A percentile compares a stretch with the other conserved stretches of the same genome.
Evolutionary conservation across 306 rosid species (phyloP).

Genomic region (Prosopis cineraria): DNA sequence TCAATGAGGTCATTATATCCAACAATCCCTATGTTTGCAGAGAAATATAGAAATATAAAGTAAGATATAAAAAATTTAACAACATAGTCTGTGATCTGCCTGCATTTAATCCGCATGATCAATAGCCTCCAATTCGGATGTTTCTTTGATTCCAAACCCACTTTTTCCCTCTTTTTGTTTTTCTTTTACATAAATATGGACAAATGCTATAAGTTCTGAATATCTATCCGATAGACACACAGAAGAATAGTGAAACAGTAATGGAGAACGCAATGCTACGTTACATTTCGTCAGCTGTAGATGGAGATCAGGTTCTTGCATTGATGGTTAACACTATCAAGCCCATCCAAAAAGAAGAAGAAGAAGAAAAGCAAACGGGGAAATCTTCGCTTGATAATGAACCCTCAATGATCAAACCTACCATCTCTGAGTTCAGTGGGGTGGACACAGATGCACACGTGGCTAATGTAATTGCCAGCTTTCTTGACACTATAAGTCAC

Average conservation of each 20-base stretch:
- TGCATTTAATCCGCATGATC: background rate
- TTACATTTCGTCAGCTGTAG: background rate
- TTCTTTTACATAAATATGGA: background rate
- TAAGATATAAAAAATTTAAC: too few species aligned
- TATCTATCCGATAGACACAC: background rate
- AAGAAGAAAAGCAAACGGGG: background rate
- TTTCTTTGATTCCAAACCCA: background rate
- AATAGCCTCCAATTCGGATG: background rate
- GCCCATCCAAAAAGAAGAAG: background rate
- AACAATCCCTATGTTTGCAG: background rate
- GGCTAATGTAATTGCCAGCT: background rate
- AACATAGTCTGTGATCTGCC: too few species aligned
- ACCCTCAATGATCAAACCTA: background rate
- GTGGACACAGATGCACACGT: background rate
- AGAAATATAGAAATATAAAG: too few species aligned
- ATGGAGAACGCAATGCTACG: background rate
- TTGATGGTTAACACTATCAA: background rate
- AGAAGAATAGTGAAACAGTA: background rate
- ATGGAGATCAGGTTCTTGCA: background rate
- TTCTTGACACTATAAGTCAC: background rate
- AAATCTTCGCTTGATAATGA: background rate
- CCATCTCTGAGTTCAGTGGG: slow-evolving; percentile 1
- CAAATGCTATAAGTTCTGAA: background rate
- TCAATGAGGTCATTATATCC: background rate
- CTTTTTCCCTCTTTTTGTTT: background rate